Conservation (phyloP, 2,329 filamentous ascomycete species). For the Phialocephala sp. region DNA sequence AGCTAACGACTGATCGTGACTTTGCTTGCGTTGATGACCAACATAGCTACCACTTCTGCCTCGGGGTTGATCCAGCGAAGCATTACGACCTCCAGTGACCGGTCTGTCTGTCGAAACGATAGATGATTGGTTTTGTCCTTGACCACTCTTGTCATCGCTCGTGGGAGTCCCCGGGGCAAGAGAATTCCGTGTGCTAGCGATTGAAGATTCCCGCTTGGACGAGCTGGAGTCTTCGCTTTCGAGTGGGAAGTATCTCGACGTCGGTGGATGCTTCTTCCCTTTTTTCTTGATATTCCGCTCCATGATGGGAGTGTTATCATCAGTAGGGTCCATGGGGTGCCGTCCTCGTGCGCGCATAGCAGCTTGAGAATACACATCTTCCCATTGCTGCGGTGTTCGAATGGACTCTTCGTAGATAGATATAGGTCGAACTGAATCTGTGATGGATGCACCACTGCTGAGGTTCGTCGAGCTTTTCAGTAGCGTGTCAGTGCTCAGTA, state of each 20-base stretch:
- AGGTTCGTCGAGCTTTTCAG: neutral
- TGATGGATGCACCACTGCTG: conserved; percentile 17
- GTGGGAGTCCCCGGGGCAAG: conserved; percentile 1
- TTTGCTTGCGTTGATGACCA: conserved; percentile 25
- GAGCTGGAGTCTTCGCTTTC: conserved; percentile 20
- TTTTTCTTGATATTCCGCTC: conserved; percentile 28
- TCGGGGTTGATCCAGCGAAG: neutral
- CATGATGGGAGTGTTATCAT: conserved; percentile 27
- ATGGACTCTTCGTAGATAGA: conserved; percentile 26
- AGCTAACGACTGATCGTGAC: conserved; percentile 18
- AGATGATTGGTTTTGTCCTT: conserved; percentile 9
- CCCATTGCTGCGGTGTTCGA: conserved; percentile 29
- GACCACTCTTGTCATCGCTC: conserved; percentile 7
- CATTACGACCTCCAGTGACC: neutral
- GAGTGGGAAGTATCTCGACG: conserved; percentile 23
- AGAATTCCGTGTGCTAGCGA: conserved; percentile 16
- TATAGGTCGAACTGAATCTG: conserved; percentile 19
- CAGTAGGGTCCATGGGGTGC: neutral
- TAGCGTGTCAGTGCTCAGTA: conserved; percentile 7
- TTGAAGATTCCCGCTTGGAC: conserved; percentile 20
- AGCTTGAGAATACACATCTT: conserved; percentile 24
- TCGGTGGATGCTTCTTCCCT: conserved; percentile 24
- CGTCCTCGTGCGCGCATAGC: conserved; percentile 8
- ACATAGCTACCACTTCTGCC: conserved; percentile 22
- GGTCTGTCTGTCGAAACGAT: neutral